Base-by-base conservation (phyloP, 257 asterid species). In the Lycium ferocissimum region DNA sequence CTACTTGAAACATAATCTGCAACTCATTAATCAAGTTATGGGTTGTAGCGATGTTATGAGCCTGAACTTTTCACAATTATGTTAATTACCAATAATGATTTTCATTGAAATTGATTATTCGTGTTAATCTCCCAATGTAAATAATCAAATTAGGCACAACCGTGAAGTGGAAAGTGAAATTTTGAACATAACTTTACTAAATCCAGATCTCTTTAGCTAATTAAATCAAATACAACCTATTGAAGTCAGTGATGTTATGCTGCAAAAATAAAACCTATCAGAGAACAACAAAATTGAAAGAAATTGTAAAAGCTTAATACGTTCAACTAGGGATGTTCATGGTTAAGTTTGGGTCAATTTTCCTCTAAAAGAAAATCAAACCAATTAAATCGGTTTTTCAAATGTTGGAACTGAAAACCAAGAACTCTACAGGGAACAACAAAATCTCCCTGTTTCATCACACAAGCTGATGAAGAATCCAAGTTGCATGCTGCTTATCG, bases 371-470 rank as follows among this genome's bases (percentile, higher is more conserved):
- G 45, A 6, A 40, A 40, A 40, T 6, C 3, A 40, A 40, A 40
- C 45, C 45, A 40, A 40, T 40, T 40, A 40, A 40, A 6, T 40
- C 7, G 7, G 45, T 4, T 40, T 40, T 40, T 40, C 45, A 40
- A 40, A 40, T 40, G 45, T 40, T 40, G 45, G 45, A 40, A 40
- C 3, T 2, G 45, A 40, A 40, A 40, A 40, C 54, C 86, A 65
- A 45, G 80, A 75, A 73, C 40, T 83, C 80, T 83, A 45, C 85
- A 73, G 63, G 45, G 45, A 40, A 40, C 62, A 80, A 8, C 49
- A 65, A 65, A 65, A 75, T 11, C 2, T n/a, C 38, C 7, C 15
- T 72, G 80, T n/a, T 72, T n/a, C 37, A 43, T 15, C 22, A 43
- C 57, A 18, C n/a, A 43, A 72, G 33, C 9, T 38, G 11, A 63